A percentile compares a stretch with the other conserved stretches of the same genome.
Evolutionary conservation across 2,329 filamentous ascomycete species (phyloP).

Genomic region (Claviceps maximensis): DNA sequence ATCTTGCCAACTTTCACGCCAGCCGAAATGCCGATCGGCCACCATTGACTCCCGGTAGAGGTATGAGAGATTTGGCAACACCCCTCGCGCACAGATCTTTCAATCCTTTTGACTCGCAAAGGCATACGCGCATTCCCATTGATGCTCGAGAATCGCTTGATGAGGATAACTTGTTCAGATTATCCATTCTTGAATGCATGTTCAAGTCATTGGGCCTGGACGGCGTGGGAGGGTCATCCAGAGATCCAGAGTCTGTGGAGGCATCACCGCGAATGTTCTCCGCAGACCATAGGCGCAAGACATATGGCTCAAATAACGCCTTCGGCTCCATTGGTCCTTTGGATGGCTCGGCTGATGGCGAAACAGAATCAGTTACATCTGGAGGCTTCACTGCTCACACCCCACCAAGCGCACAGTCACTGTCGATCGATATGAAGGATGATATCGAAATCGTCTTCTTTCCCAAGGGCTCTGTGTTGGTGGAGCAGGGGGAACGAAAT

Average conservation of each 20-base stretch:
- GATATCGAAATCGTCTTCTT: slow-evolving; percentile 98
- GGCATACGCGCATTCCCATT: slow-evolving; percentile 34
- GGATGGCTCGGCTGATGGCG: slow-evolving; percentile 60
- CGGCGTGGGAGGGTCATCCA: slow-evolving; percentile 48
- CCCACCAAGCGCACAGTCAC: slow-evolving; percentile 49
- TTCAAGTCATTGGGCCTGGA: slow-evolving; percentile 85
- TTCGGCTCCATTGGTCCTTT: slow-evolving; percentile 86
- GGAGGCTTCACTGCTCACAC: slow-evolving; percentile 47
- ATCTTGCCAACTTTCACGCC: slow-evolving; percentile 65
- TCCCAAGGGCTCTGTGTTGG: slow-evolving; percentile 81
- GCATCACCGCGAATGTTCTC: slow-evolving; percentile 75
- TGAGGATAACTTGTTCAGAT: slow-evolving; percentile 78
- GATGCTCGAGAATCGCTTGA: slow-evolving; percentile 72
- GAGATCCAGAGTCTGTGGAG: slow-evolving; percentile 63
- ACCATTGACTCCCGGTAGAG: slow-evolving; percentile 9
- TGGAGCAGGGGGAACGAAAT: slow-evolving; percentile 94
- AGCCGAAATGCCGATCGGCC: slow-evolving; percentile 44
- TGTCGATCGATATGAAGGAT: slow-evolving; percentile 71
- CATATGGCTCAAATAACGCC: slow-evolving; percentile 59
- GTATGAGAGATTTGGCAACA: slow-evolving; percentile 23
- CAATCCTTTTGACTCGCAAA: slow-evolving; percentile 43
- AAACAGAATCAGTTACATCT: slow-evolving; percentile 75
- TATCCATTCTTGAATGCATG: slow-evolving; percentile 87
- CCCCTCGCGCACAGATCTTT: slow-evolving; percentile 38
- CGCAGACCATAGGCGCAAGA: slow-evolving; percentile 60